Base-by-base conservation (phyloP, 2,329 filamentous ascomycete genomes). In the Bimuria novae-zelandiae region DNA sequence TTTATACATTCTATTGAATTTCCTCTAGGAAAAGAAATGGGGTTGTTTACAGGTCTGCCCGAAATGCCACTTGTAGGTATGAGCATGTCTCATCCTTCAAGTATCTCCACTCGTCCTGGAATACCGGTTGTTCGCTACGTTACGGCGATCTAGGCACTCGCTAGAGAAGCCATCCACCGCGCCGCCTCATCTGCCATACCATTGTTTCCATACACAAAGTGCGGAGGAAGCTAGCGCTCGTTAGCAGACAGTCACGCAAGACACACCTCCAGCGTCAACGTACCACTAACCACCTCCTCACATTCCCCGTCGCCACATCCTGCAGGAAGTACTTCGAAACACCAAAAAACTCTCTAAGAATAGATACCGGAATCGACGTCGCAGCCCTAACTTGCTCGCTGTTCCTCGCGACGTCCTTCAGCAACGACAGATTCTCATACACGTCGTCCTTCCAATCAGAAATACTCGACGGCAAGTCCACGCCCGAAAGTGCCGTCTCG, bases 121-220 rank as follows among this genome's bases (percentile, higher is more conserved):
- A n/a, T n/a, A n/a, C n/a, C n/a, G n/a, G n/a, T n/a, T n/a, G n/a
- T n/a, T n/a, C n/a, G n/a, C n/a, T n/a, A n/a, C n/a, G n/a, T n/a
- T n/a, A 12, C 36, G 7, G 17, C 4, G 10, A 3, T n/a, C 14
- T 23, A 39, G 12, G 27, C 11, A 27, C 27, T 43, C 4, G 22
- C 16, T 16, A 5, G 8, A 3, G 17, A 14, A n/a, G 30, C 32
- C 29, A 54, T 43, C 39, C 44, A 54, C 17, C 11, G 12, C 6
- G 51, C 46, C n/a, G 45, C 51, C 10, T 54, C 23, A n/a, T 16
- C 25, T 7, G 51, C 35, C 47, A 48, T 51, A 21, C 55, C 51
- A 22, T 54, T 57, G 17, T 46, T 57, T 4, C 25, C 55, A 43
- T 57, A 57, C 27, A 40, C 36, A 33, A 57, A 57, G 16, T 57